phyloP scores from a whole-genome alignment of 345 rosid species.

The Eucalyptus curtisii region DNA sequence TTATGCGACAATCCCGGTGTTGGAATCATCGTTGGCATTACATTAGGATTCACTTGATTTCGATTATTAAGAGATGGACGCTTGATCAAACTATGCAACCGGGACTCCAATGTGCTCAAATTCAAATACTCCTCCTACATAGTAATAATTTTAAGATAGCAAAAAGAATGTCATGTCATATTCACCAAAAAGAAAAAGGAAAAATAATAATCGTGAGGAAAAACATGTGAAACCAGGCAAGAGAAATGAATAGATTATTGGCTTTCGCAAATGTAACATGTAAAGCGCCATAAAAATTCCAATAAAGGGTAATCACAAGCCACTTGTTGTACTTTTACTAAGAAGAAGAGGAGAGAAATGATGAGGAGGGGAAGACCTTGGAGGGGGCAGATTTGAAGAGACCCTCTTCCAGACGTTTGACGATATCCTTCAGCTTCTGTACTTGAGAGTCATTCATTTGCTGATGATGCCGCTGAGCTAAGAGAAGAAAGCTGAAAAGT shows the following conservation, averaged over 20 bases:
- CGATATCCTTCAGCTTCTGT: conserved; percentile 37
- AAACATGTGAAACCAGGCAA: not conserved
- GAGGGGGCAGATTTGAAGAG: conserved; percentile 50
- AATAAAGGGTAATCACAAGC: not conserved
- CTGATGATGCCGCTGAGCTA: conserved; percentile 39
- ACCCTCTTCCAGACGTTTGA: conserved; percentile 86
- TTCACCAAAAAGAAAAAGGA: not conserved
- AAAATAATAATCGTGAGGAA: not conserved
- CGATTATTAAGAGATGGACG: conserved; percentile 11
- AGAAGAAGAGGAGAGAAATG: not conserved
- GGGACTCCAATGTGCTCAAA: conserved; percentile 52
- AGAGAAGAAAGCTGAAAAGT: conserved; percentile 28
- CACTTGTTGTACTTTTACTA: not conserved
- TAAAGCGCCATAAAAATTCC: not conserved
- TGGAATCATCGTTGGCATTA: conserved; percentile 79
- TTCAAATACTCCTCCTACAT: conserved; percentile 80
- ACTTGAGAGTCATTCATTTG: conserved; percentile 30
- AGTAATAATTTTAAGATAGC: not conserved
- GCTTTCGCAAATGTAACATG: not conserved
- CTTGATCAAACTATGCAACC: conserved; percentile 39
- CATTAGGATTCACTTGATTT: conserved; percentile 48
- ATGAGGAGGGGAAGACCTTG: conserved; percentile 33
- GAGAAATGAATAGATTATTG: not conserved
- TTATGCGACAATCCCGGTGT: conserved; percentile 77
- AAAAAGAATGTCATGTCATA: not conserved